A percentile compares a stretch with the other conserved stretches of the same genome.
These are phyloP conservation scores for Pezicula carpinea DNA, from an alignment of 2,329 filamentous ascomycete genomes.

Conservation along the genomic window DNA sequence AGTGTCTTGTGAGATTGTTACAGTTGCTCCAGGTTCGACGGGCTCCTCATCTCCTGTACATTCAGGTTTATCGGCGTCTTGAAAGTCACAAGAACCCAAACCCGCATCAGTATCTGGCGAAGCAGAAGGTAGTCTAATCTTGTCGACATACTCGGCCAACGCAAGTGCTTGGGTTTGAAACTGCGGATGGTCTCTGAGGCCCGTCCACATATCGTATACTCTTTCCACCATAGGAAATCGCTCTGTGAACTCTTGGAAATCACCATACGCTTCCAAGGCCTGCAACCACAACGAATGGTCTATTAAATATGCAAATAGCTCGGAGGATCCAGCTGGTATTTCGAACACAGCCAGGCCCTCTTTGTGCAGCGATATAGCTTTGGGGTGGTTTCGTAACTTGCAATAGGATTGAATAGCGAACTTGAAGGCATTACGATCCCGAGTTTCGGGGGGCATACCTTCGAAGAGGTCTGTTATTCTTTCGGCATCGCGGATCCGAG, in stretches of 20 bases:
- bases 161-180: slow-evolving; percentile 9
- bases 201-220: slow-evolving; percentile 7
- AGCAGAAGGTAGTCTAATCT: background rate
- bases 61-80: too few relatives aligned
- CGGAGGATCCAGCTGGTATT: slow-evolving; percentile 16
- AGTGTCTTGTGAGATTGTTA: too few relatives aligned
- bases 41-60: background rate
- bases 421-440: slow-evolving; percentile 38
- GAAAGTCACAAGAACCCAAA: background rate
- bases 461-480: slow-evolving; percentile 42
- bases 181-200: background rate
- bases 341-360: slow-evolving; percentile 11
- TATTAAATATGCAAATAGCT: slow-evolving; percentile 20
- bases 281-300: slow-evolving; percentile 17
- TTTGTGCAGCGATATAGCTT: slow-evolving; percentile 25
- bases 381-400: slow-evolving; percentile 32
- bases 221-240: slow-evolving; percentile 1
- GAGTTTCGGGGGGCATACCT: slow-evolving; percentile 20
- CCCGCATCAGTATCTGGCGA: background rate
- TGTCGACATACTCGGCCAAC: slow-evolving; percentile 13
- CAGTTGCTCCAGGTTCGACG: background rate
- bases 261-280: slow-evolving; percentile 19
- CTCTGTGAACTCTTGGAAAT: slow-evolving; percentile 6
- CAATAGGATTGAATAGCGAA: slow-evolving; percentile 39
- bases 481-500: slow-evolving; percentile 32